These are phyloP conservation scores for Passalora sequoiae DNA, from an alignment of 2,329 filamentous ascomycete genomes.

Conservation along the genomic window DNA sequence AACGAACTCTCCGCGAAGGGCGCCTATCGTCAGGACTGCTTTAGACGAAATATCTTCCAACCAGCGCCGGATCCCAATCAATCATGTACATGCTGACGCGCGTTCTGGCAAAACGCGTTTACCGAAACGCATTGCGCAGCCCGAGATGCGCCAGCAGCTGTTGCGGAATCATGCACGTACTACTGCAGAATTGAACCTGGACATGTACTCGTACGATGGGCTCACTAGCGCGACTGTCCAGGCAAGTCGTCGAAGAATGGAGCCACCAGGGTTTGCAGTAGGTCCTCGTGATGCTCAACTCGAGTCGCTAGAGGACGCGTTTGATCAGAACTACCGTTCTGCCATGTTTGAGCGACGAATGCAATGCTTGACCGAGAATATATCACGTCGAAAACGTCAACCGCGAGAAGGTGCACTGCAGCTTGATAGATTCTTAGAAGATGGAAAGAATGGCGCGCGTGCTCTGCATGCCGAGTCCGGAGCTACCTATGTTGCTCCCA, in stretches of 20 bases:
- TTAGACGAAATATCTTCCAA: conserved; percentile 2
- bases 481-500: too few relatives aligned
- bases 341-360: conserved; percentile 36
- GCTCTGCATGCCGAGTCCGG: too few relatives aligned
- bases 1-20: neutral
- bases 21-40: neutral
- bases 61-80: neutral
- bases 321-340: conserved; percentile 33
- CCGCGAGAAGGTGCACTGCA: conserved; percentile 16
- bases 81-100: neutral
- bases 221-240: too few relatives aligned
- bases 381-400: conserved; percentile 15
- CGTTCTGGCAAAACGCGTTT: too few relatives aligned
- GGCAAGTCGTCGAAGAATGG: too few relatives aligned
- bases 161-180: too few relatives aligned
- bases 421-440: neutral
- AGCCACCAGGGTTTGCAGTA: too few relatives aligned
- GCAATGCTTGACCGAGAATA: conserved; percentile 26
- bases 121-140: too few relatives aligned
- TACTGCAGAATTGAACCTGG: too few relatives aligned
- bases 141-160: too few relatives aligned
- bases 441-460: too few relatives aligned
- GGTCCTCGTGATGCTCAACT: conserved; percentile 37
- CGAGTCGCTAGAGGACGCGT: conserved; percentile 39
- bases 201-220: too few relatives aligned